Conservation (phyloP, 2,329 filamentous ascomycete genomes). For the Verticillium longisporum region DNA sequence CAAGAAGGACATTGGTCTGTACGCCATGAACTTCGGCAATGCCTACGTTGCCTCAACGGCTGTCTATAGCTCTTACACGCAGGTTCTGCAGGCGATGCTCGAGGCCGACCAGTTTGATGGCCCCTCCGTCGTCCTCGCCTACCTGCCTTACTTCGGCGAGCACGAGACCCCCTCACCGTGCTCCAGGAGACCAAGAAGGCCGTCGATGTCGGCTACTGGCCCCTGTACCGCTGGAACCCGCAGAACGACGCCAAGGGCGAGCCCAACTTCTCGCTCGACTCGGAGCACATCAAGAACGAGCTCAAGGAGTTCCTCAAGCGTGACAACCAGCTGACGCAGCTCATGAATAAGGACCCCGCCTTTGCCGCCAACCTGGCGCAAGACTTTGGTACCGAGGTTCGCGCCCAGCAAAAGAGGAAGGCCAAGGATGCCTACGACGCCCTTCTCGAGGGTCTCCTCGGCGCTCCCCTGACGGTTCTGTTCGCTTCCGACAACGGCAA, state of each 20-base stretch:
- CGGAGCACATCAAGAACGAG: slow-evolving; percentile 93
- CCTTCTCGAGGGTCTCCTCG: slow-evolving; percentile 85
- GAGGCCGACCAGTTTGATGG: slow-evolving; percentile 95
- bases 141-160: slow-evolving; percentile 92
- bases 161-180: slow-evolving; percentile 87
- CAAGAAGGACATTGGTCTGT: slow-evolving; percentile 98
- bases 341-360: slow-evolving; percentile 84
- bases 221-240: slow-evolving; percentile 94
- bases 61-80: slow-evolving; percentile 98
- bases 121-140: slow-evolving; percentile 88
- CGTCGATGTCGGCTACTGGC: slow-evolving; percentile 96
- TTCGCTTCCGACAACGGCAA: slow-evolving; percentile 96
- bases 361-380: slow-evolving; percentile 81
- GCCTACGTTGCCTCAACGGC: slow-evolving; percentile 96
- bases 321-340: slow-evolving; percentile 91
- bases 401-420: slow-evolving; percentile 87
- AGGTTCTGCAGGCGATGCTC: slow-evolving; percentile 92
- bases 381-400: slow-evolving; percentile 89
- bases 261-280: slow-evolving; percentile 87
- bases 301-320: slow-evolving; percentile 85
- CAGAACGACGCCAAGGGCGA: slow-evolving; percentile 78
- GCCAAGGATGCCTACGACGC: slow-evolving; percentile 95
- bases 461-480: slow-evolving; percentile 85
- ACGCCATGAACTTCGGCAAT: slow-evolving; percentile 99
- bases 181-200: slow-evolving; percentile 98